Percentiles rank a stretch among this genome's conserved stretches.
These are phyloP conservation scores for Falciphora oryzae DNA, from an alignment of 2,329 filamentous ascomycete genomes.

Conservation along the genomic window DNA sequence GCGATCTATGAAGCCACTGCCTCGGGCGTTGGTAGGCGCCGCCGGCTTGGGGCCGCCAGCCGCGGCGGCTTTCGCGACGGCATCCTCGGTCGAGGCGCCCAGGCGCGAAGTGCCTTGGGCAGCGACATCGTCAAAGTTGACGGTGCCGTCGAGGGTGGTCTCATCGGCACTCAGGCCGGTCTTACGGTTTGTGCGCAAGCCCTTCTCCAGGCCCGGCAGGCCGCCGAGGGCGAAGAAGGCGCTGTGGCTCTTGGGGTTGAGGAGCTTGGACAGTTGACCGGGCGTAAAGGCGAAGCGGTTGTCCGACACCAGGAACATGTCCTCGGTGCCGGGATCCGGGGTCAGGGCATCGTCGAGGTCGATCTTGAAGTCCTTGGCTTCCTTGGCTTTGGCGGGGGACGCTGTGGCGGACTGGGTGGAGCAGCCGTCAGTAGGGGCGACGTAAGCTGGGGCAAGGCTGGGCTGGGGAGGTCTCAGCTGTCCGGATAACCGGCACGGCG, in stretches of 20 bases:
- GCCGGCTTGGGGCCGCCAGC: no score
- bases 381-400: constrained; percentile 3
- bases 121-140: constrained; percentile 63
- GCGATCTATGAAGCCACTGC: constrained; percentile 3
- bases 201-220: constrained; percentile 65
- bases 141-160: constrained; percentile 49
- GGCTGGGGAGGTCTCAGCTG: not conserved
- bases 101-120: constrained; percentile 28
- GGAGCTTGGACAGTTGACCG: constrained; percentile 68
- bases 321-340: constrained; percentile 67
- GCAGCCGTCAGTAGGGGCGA: not conserved
- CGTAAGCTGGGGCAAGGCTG: not conserved
- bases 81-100: constrained; percentile 21
- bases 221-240: constrained; percentile 74
- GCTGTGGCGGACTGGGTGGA: not conserved
- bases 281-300: constrained; percentile 70
- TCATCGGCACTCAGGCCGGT: constrained; percentile 69
- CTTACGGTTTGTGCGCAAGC: constrained; percentile 58
- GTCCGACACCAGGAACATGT: constrained; percentile 59
- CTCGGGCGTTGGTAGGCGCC: not conserved
- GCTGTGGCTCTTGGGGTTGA: constrained; percentile 72
- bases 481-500: not conserved
- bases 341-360: constrained; percentile 50
- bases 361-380: constrained; percentile 10
- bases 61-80: constrained; percentile 1